Percentiles rank a stretch among this genome's conserved stretches.
phyloP scores from a whole-genome alignment of 169 alveolate genomes.

The Plasmodium falciparum region DNA sequence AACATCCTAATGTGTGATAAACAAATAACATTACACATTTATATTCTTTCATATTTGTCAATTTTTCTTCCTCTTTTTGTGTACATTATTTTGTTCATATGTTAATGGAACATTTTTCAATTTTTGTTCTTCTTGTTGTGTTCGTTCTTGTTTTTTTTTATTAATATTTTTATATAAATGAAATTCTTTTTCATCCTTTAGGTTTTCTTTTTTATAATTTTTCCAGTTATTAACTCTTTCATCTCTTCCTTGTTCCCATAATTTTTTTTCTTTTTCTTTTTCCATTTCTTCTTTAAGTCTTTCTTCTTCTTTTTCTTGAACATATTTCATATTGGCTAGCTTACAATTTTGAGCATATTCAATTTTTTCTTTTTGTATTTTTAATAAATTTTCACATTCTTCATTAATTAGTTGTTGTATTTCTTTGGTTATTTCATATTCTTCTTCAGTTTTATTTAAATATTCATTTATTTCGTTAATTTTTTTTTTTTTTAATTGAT shows the following conservation, averaged over 20 bases:
- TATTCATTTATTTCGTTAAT: slow-evolving; percentile 75
- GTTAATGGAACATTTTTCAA: slow-evolving; percentile 43
- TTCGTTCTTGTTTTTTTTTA: slow-evolving; percentile 81
- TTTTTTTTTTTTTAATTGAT: slow-evolving; percentile 78
- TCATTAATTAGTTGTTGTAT: slow-evolving; percentile 83
- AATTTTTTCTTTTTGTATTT: slow-evolving; percentile 83
- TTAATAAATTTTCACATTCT: slow-evolving; percentile 86
- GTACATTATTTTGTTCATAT: background rate
- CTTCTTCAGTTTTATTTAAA: slow-evolving; percentile 70
- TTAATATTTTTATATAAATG: slow-evolving; percentile 78
- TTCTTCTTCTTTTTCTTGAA: slow-evolving; percentile 77
- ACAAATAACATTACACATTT: background rate
- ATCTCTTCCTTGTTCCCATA: slow-evolving; percentile 85
- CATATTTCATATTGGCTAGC: slow-evolving; percentile 86
- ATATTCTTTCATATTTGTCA: background rate
- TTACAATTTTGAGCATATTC: slow-evolving; percentile 90
- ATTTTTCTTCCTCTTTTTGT: slow-evolving; percentile 38
- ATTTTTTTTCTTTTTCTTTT: slow-evolving; percentile 81
- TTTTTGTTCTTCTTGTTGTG: slow-evolving; percentile 69
- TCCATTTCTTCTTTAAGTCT: slow-evolving; percentile 74
- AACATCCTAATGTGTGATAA: background rate
- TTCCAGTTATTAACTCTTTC: slow-evolving; percentile 86
- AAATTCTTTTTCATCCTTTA: slow-evolving; percentile 79
- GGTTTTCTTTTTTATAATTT: slow-evolving; percentile 80
- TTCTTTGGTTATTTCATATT: slow-evolving; percentile 75